Percentiles rank a stretch among this genome's conserved stretches.
Evolutionary conservation across 768 basidiomycete species (phyloP).

Genomic region (Suillus decipiens): DNA sequence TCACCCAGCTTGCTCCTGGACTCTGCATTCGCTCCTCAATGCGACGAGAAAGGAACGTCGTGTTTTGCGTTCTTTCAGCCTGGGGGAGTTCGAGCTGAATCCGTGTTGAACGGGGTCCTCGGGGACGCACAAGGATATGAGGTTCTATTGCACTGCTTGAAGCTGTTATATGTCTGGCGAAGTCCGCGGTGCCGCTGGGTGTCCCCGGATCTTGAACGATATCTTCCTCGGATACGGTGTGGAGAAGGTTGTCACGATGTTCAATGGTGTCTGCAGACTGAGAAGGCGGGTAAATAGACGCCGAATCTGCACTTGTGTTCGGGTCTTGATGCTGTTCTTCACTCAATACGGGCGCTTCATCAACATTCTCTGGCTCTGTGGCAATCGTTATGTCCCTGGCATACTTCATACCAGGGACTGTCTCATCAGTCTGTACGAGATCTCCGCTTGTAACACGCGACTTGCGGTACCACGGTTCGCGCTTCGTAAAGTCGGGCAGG

Average conservation of each 20-base stretch:
- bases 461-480: slow-evolving; percentile 33
- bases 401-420: slow-evolving; percentile 37
- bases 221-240: slow-evolving; percentile 26
- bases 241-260: slow-evolving; percentile 2
- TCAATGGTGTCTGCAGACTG: slow-evolving; percentile 28
- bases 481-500: slow-evolving; percentile 22
- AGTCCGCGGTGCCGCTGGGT: slow-evolving; percentile 22
- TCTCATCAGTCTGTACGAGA: slow-evolving; percentile 19
- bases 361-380: slow-evolving; percentile 20
- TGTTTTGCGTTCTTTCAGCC: slow-evolving; percentile 27
- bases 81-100: slow-evolving; percentile 19
- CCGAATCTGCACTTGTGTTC: slow-evolving; percentile 20
- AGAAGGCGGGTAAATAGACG: slow-evolving; percentile 29
- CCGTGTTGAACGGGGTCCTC: slow-evolving; percentile 21
- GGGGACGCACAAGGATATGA: slow-evolving; percentile 16
- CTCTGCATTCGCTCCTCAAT: slow-evolving; percentile 43
- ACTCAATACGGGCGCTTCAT: slow-evolving; percentile 12
- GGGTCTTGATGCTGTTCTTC: slow-evolving; percentile 2
- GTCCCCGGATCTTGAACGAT: slow-evolving; percentile 28
- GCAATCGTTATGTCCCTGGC: slow-evolving; percentile 30
- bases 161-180: slow-evolving; percentile 25
- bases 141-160: slow-evolving; percentile 20
- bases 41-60: slow-evolving; percentile 44
- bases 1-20: slow-evolving; percentile 11
- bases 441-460: slow-evolving; percentile 18